Conservation (phyloP, 768 basidiomycete species). For the Leccinum longicurvipes region DNA sequence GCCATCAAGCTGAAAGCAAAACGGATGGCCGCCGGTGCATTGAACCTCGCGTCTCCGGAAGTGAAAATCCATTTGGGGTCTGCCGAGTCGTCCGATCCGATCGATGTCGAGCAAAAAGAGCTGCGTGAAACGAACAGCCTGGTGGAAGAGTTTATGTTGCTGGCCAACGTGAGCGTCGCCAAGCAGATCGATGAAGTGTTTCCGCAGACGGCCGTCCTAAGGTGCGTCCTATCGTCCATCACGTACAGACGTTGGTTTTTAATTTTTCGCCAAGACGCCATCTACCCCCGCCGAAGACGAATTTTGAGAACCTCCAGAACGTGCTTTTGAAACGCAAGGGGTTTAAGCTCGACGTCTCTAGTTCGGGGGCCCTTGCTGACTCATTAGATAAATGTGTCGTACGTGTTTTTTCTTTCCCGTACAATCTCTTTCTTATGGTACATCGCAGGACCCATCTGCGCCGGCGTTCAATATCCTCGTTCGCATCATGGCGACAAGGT, state of each 20-base stretch:
- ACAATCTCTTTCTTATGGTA: neutral
- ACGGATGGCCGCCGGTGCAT: conserved; percentile 93
- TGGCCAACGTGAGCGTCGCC: too few relatives aligned
- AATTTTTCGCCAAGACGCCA: conserved; percentile 64
- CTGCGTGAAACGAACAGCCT: too few relatives aligned
- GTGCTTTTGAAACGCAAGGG: conserved; percentile 84
- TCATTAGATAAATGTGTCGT: conserved; percentile 89
- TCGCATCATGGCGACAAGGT: conserved; percentile 97
- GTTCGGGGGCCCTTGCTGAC: conserved; percentile 82
- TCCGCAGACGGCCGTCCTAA: too few relatives aligned
- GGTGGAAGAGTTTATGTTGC: too few relatives aligned
- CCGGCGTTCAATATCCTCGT: conserved; percentile 97
- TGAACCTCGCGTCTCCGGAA: conserved; percentile 97
- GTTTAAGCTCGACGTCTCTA: conserved; percentile 82
- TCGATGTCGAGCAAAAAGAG: conserved; percentile 94
- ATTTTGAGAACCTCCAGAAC: conserved; percentile 95
- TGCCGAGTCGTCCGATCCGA: conserved; percentile 90
- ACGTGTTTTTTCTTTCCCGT: conserved; percentile 28
- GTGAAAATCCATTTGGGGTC: conserved; percentile 96
- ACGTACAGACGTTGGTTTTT: neutral
- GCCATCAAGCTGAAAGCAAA: conserved; percentile 81
- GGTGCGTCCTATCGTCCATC: too few relatives aligned
- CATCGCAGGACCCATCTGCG: conserved; percentile 67
- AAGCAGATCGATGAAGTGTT: too few relatives aligned
- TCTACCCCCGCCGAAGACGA: conserved; percentile 84